Conservation (phyloP, 192 early-diverging fungal species). For the Linnemannia hyalina region DNA sequence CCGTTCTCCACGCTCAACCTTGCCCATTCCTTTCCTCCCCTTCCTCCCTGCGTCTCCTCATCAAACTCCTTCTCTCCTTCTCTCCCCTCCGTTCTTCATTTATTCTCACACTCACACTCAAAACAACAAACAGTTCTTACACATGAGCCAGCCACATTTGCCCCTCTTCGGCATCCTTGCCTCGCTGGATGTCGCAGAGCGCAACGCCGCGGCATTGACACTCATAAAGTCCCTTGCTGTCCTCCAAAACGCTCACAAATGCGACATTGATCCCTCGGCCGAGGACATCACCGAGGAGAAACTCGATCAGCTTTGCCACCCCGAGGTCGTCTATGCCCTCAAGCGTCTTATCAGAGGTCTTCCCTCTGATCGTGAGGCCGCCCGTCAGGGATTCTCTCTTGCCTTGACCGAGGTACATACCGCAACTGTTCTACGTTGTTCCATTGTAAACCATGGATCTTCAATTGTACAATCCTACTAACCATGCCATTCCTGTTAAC, state of each 20-base stretch:
- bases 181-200: conserved; percentile 75
- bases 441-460: neutral
- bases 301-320: conserved; percentile 74
- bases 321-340: conserved; percentile 89
- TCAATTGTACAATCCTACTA: neutral
- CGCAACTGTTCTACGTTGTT: neutral
- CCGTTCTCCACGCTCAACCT: neutral
- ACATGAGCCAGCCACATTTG: conserved; percentile 62
- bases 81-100: neutral
- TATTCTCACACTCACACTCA: neutral
- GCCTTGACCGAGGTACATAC: conserved; percentile 84
- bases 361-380: conserved; percentile 85
- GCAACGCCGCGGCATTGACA: conserved; percentile 73
- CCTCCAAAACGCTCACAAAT: conserved; percentile 62
- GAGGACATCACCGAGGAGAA: conserved; percentile 70
- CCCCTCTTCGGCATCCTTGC: conserved; percentile 86
- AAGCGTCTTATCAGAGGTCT: conserved; percentile 92
- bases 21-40: neutral
- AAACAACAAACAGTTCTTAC: neutral
- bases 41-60: conserved; percentile 1
- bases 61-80: neutral
- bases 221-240: conserved; percentile 71
- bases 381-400: conserved; percentile 96
- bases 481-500: conserved; percentile 15
- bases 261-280: conserved; percentile 39